A percentile compares a stretch with the other conserved stretches of the same genome.
Evolutionary conservation across 495 filamentous ascomycete genomes (phyloP).

Genomic region (Thermochaetoides thermophila): DNA sequence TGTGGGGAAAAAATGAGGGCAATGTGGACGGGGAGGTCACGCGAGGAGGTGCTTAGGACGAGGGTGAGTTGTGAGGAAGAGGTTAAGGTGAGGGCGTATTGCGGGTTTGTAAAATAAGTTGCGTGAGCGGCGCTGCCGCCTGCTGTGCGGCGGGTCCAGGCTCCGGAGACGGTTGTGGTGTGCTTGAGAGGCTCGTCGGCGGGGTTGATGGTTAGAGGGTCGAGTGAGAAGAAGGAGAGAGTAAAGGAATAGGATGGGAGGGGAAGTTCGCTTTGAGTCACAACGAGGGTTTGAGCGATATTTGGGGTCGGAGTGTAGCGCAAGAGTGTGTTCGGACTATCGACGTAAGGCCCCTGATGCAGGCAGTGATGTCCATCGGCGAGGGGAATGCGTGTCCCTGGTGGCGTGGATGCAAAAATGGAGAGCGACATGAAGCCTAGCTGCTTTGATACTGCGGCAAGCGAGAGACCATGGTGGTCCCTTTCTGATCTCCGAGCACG

Average conservation of each 20-base stretch:
- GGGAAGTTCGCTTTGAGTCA: conserved; percentile 63
- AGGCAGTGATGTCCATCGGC: conserved; percentile 43
- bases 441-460: conserved; percentile 27
- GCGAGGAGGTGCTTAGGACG: conserved; percentile 46
- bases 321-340: conserved; percentile 82
- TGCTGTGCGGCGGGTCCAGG: conserved; percentile 66
- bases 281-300: conserved; percentile 58
- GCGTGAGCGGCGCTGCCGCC: conserved; percentile 70
- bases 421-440: conserved; percentile 77
- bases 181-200: conserved; percentile 45
- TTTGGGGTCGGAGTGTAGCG: conserved; percentile 47
- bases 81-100: conserved; percentile 53
- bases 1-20: conserved; percentile 59
- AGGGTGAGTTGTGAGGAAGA: conserved; percentile 46
- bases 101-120: conserved; percentile 69
- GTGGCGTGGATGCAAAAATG: conserved; percentile 44
- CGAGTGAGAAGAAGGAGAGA: conserved; percentile 59
- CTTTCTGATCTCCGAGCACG: conserved; percentile 15
- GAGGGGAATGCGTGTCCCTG: conserved; percentile 60
- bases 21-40: conserved; percentile 59
- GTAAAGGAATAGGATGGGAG: conserved; percentile 62
- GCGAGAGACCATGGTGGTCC: conserved; percentile 9
- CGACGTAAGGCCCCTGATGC: conserved; percentile 68
- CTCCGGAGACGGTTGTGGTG: conserved; percentile 35
- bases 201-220: conserved; percentile 40